Base-by-base conservation (phyloP, 2,329 filamentous ascomycete genomes). In the Aspergillus sp. region DNA sequence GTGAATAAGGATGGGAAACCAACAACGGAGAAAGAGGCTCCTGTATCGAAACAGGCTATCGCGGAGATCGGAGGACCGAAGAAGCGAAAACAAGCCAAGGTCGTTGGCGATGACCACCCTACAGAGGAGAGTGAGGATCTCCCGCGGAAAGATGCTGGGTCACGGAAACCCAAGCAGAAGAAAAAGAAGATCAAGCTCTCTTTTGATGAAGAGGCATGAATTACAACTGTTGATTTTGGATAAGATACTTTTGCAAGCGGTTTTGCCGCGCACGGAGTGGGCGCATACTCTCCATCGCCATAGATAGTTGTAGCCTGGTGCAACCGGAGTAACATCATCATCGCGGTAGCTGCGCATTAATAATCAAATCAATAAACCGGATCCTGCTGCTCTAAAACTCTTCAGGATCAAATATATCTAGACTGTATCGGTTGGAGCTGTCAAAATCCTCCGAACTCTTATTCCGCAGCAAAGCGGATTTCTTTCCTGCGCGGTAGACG, bases 131-230 rank as follows among this genome's bases (percentile, higher is more conserved):
- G 59, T 26, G 56, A 65, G 36, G 58, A 63, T 30, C 50, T 48
- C 20, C 57, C 50, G 40, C 53, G 59, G 45, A 65, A 65, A 49
- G 58, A 60, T 4, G 32, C 56, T 40, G 54, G 58, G 35, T 51
- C 60, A 44, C 64, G 63, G 45, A 75, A 74, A 56, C 56, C 66
- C 8, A 74, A 73, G 54, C 60, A 63, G 53, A 74, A 72, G 56
- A 71, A 69, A 52, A 75, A 75, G 67, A 76, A 74, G 59, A 73
- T 76, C 55, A 76, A 76, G 57, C 65, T 76, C 13, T 76, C 74
- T 2, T 76, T 76, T 58, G 71, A 75, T 43, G 40, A 42, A 19
- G 71, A 76, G 54, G 22, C 41, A 47, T 50, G 42, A 47, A 30
- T 8, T 33, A 33, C 11, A 17, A 11, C 26, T 1, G 10, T 30